These are phyloP conservation scores for Leccinum fuscescens DNA, from an alignment of 1,284 basidiomycete genomes.

Conservation along the genomic window DNA sequence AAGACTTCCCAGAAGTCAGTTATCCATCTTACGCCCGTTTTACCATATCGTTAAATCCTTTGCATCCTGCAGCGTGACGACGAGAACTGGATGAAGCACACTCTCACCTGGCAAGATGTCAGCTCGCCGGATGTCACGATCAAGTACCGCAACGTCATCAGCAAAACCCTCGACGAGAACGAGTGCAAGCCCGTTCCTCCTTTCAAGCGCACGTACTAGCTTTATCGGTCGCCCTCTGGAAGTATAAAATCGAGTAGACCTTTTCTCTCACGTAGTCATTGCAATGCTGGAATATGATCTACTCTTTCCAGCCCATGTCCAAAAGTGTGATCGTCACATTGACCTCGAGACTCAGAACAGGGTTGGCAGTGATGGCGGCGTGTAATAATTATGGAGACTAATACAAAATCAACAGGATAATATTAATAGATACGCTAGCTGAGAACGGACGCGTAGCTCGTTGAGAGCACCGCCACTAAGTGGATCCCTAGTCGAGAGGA, in stretches of 20 bases:
- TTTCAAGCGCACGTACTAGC: constrained; percentile 83
- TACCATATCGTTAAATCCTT: not conserved
- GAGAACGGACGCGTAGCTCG: not conserved
- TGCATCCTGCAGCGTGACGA: constrained; percentile 69
- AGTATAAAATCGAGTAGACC: constrained; percentile 5
- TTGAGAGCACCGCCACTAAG: not conserved
- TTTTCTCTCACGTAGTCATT: constrained; percentile 9
- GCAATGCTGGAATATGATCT: constrained; percentile 13
- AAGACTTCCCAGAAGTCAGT: constrained; percentile 87
- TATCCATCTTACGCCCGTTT: not conserved
- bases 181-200: constrained; percentile 92
- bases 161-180: constrained; percentile 86
- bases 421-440: not conserved
- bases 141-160: constrained; percentile 86
- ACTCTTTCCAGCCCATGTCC: not conserved
- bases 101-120: constrained; percentile 80
- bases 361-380: too few relatives aligned
- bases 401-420: not conserved
- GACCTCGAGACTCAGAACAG: not conserved
- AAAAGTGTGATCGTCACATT: not conserved
- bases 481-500: not conserved
- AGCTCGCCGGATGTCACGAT: constrained; percentile 82
- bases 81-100: constrained; percentile 92
- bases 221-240: not conserved
- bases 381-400: not conserved